Conservation (phyloP, 305 asterid species). For the Andrographis paniculata region DNA sequence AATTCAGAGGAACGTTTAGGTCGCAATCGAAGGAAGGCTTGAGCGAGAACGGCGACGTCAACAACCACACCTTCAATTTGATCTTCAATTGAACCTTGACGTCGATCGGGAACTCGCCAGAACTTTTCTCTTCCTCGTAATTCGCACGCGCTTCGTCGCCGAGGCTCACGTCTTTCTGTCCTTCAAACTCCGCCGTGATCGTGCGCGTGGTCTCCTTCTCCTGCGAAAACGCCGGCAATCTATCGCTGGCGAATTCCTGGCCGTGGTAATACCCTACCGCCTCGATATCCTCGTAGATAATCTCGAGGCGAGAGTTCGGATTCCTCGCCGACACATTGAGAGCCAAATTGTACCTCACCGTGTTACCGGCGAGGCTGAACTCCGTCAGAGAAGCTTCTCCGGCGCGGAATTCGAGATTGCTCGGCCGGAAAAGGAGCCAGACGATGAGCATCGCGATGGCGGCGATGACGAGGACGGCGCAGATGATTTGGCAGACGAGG, state of each 20-base stretch:
- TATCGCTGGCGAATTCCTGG: background rate
- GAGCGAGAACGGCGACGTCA: background rate
- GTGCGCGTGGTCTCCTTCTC: background rate
- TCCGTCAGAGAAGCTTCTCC: background rate
- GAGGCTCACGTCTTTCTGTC: background rate
- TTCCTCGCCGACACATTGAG: background rate
- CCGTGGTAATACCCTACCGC: background rate
- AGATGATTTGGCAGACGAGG: background rate
- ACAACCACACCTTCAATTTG: background rate
- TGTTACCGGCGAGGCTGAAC: background rate
- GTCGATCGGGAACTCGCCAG: background rate
- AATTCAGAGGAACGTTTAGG: background rate
- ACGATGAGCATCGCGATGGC: background rate
- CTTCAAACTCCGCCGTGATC: background rate
- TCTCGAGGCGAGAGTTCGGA: background rate
- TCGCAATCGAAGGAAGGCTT: background rate
- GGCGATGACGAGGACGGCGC: background rate
- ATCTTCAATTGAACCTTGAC: background rate
- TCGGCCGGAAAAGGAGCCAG: constrained; percentile 1
- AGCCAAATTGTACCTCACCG: background rate
- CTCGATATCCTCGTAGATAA: background rate
- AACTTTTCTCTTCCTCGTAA: background rate
- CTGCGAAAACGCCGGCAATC: background rate
- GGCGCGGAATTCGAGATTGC: constrained; percentile 1
- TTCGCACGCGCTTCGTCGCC: background rate